These are phyloP conservation scores for Pleurotus tuber-regium DNA, from an alignment of 768 basidiomycete genomes.

Conservation along the genomic window DNA sequence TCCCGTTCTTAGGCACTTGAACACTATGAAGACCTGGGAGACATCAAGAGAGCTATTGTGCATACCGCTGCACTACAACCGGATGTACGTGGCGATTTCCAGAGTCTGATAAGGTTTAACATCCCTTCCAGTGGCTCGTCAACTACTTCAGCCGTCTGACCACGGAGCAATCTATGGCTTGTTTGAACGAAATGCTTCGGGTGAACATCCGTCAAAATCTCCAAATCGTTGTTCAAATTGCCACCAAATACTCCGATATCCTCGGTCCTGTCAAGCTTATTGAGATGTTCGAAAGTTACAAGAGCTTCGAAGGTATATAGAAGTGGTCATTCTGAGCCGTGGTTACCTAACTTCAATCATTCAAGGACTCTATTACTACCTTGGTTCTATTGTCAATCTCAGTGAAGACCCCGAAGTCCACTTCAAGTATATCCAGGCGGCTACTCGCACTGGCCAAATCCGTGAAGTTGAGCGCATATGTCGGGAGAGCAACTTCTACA, in stretches of 20 bases:
- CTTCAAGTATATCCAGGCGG: constrained; percentile 99
- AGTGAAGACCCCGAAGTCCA: constrained; percentile 96
- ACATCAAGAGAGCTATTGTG: constrained; percentile 97
- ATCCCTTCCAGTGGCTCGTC: constrained; percentile 77
- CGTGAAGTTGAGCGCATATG: constrained; percentile 99
- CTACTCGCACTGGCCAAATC: constrained; percentile 96
- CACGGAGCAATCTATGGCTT: constrained; percentile 95
- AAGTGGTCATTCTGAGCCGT: not conserved
- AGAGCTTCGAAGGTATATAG: constrained; percentile 85
- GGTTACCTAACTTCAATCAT: not conserved
- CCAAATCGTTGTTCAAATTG: constrained; percentile 94
- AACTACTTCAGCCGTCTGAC: constrained; percentile 96
- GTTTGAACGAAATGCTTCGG: constrained; percentile 94
- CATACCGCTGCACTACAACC: constrained; percentile 82
- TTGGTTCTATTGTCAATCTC: constrained; percentile 96
- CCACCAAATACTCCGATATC: constrained; percentile 98
- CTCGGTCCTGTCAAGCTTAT: constrained; percentile 96
- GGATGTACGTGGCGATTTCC: constrained; percentile 53
- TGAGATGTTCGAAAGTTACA: constrained; percentile 97
- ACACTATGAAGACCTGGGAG: constrained; percentile 96
- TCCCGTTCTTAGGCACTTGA: constrained; percentile 77
- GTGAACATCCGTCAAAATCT: constrained; percentile 98
- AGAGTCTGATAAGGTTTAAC: not conserved
- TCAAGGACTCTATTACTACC: constrained; percentile 92
- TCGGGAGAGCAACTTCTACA: constrained; percentile 95